Base-by-base conservation (phyloP, 2,329 filamentous ascomycete genomes). In the Trichoderma asperellum region DNA sequence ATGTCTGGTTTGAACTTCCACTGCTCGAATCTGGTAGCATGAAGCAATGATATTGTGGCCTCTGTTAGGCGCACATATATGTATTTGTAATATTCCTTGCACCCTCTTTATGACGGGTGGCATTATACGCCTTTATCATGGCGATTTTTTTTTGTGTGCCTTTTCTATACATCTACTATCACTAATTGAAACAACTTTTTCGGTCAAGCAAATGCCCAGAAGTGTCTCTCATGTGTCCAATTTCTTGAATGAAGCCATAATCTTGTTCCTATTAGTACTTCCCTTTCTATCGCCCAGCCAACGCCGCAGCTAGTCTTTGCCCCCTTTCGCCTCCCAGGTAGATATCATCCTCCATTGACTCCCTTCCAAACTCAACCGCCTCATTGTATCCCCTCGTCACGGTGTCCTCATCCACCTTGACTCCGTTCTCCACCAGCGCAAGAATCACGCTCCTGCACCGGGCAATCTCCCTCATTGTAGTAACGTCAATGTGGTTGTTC, bases 371-470 rank as follows among this genome's bases (percentile, higher is more conserved):
- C 75, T 96, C 92, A 2, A 97, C 83, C 35, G 92, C 92, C 72
- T 91, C 92, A 65, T 91, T 88, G 77, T 98, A 99, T 0, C 92
- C 93, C 75, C 85, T 89, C 74, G 89, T 91, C 27, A 98, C 91
- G 78, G 89, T 94, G 55, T 96, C 93, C 81, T 98, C 95, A 74
- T 98, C 96, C 34, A 99, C 93, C 70, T 90, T 88, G 55, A 96
- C 82, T 0, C 93, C 92, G 56, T 91, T 89, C 78, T 96, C 91
- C 2, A 97, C 92, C 70, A 99, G 82, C 1, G 93, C 91, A 69
- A 89, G 87, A 68, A 99, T 91, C 68, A 96, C 92, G 27, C 92
- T 92, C 43, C 91, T 86, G 57, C 98, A 85, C 70, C 94, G 86
- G 18, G 93, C 90, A 80, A 99, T 97, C 84, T 98, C 96, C 71